Conservation (phyloP, 176 grass and related monocot species). For the Carex kokanica region DNA sequence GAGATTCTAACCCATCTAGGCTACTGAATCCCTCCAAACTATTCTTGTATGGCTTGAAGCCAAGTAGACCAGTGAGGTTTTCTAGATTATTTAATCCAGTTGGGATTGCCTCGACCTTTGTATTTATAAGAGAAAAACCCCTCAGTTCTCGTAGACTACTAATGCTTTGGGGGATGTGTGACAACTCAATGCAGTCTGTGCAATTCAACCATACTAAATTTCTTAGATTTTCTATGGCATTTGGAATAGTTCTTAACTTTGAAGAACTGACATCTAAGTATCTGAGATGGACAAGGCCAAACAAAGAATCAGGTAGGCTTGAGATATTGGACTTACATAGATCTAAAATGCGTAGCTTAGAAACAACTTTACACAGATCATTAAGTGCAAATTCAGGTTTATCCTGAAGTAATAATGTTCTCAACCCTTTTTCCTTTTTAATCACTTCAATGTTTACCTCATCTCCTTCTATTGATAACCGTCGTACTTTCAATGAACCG, state of each 20-base stretch:
- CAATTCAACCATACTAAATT: not conserved
- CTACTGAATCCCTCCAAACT: no score
- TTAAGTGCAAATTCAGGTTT: not conserved
- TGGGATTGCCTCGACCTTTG: no score
- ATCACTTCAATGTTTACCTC: not conserved
- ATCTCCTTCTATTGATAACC: not conserved
- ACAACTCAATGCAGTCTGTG: rapidly evolving
- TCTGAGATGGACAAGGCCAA: not conserved
- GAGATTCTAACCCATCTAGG: no score
- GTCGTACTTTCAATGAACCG: not conserved
- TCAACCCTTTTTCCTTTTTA: not conserved
- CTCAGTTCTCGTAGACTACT: no score
- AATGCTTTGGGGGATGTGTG: not conserved
- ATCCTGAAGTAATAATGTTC: not conserved
- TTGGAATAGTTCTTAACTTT: not conserved
- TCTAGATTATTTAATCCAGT: no score
- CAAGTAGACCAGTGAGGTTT: no score
- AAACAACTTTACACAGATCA: not conserved
- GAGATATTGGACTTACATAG: not conserved
- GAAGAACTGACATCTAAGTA: not conserved
- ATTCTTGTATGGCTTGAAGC: no score
- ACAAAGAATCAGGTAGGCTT: not conserved
- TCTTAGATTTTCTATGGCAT: not conserved
- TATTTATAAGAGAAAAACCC: no score
- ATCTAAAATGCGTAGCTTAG: not conserved